Percentiles rank a stretch among this genome's conserved stretches.
These are phyloP conservation scores for Mallotus nudiflorus DNA, from an alignment of 345 rosid genomes.

Conservation along the genomic window DNA sequence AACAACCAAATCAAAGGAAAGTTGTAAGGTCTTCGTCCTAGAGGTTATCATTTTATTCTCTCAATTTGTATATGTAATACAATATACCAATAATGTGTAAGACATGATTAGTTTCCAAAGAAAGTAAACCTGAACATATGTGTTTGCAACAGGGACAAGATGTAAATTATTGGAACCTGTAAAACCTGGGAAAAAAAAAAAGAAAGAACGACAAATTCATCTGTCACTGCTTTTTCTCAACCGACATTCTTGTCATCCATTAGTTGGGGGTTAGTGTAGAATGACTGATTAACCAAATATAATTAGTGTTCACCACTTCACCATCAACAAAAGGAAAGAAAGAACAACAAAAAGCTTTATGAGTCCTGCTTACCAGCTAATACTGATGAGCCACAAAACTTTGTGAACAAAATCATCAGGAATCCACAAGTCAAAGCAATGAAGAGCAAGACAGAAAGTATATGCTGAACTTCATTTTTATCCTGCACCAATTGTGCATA, in stretches of 20 bases:
- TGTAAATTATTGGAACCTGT: conserved; percentile 23
- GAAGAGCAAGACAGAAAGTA: conserved; percentile 70
- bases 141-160: conserved; percentile 30
- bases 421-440: conserved; percentile 75
- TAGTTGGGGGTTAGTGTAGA: neutral
- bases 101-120: neutral
- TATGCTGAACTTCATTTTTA: conserved; percentile 79
- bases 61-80: neutral
- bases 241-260: neutral
- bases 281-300: neutral
- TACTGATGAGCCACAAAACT: conserved; percentile 69
- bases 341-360: conserved; percentile 16
- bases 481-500: conserved; percentile 43
- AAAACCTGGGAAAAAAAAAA: conserved; percentile 15
- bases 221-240: conserved; percentile 5
- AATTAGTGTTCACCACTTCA: neutral
- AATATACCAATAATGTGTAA: neutral
- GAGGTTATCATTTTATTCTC: neutral
- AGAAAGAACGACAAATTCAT: conserved; percentile 3
- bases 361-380: conserved; percentile 56
- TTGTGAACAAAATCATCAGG: conserved; percentile 68
- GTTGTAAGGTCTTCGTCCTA: neutral
- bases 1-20: neutral
- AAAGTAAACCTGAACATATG: conserved; percentile 30
- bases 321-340: neutral